These are phyloP conservation scores for Penicillium samsonianum DNA, from an alignment of 495 filamentous ascomycete species.

Conservation along the genomic window DNA sequence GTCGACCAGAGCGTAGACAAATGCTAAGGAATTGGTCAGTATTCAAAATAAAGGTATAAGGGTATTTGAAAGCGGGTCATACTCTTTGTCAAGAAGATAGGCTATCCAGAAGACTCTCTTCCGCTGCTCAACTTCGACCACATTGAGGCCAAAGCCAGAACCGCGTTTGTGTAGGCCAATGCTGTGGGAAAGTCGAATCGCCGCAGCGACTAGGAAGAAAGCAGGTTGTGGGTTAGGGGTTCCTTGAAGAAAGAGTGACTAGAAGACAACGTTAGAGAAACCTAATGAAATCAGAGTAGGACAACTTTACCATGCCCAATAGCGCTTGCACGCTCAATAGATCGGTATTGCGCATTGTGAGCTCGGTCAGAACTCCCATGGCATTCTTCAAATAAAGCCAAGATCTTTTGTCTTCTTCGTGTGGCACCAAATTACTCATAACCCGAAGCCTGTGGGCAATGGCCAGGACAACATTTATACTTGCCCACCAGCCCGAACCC, in stretches of 20 bases:
- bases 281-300: neutral
- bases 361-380: conserved; percentile 85
- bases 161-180: conserved; percentile 95
- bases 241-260: conserved; percentile 91
- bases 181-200: conserved; percentile 87
- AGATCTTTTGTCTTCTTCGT: conserved; percentile 89
- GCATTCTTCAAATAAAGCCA: conserved; percentile 97
- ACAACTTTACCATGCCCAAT: conserved; percentile 75
- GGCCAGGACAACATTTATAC: conserved; percentile 89
- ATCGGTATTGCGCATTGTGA: conserved; percentile 95
- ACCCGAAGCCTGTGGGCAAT: conserved; percentile 89
- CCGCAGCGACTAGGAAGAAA: conserved; percentile 90
- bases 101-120: conserved; percentile 99
- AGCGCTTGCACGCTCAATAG: conserved; percentile 95
- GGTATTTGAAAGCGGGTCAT: conserved; percentile 16
- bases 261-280: conserved; percentile 15
- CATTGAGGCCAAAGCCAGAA: conserved; percentile 85
- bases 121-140: conserved; percentile 88
- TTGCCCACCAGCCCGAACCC: conserved; percentile 97
- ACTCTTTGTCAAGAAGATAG: conserved; percentile 94
- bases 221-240: conserved; percentile 96
- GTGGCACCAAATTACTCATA: conserved; percentile 89
- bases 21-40: conserved; percentile 51
- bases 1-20: conserved; percentile 87
- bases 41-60: neutral